Conservation (phyloP, 2,329 filamentous ascomycete species). For the Ophiosphaerella narmari region DNA sequence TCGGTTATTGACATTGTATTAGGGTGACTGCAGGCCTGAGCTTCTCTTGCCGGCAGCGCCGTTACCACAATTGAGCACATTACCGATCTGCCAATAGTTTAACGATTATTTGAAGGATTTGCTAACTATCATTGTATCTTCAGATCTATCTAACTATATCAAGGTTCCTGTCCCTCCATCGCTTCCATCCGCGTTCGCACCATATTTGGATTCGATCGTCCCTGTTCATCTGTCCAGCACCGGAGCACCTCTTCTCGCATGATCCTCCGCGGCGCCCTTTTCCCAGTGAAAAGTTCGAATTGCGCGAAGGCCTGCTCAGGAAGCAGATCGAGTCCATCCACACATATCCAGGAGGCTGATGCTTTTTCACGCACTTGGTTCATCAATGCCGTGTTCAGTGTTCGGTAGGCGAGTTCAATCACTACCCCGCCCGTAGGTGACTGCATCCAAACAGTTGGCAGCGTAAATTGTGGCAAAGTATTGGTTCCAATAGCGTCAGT, state of each 20-base stretch:
- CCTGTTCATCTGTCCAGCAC: conserved; percentile 36
- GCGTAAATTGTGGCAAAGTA: conserved; percentile 69
- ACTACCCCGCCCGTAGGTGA: conserved; percentile 78
- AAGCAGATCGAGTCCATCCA: conserved; percentile 75
- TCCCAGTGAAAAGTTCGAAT: conserved; percentile 78
- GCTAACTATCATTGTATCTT: too few species aligned
- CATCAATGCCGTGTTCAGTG: conserved; percentile 71
- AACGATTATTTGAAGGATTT: too few species aligned
- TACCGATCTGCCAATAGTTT: too few species aligned
- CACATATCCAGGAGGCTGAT: conserved; percentile 71
- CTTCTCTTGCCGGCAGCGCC: background rate
- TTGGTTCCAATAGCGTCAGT: conserved; percentile 66
- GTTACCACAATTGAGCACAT: background rate
- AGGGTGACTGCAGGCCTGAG: too few species aligned
- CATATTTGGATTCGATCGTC: conserved; percentile 29
- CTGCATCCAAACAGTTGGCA: conserved; percentile 70
- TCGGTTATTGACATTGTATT: too few species aligned
- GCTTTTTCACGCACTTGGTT: conserved; percentile 66
- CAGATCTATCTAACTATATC: conserved; percentile 9
- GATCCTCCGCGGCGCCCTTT: conserved; percentile 68
- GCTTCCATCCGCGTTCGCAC: conserved; percentile 34
- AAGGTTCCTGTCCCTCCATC: conserved; percentile 37
- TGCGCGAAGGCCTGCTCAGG: conserved; percentile 80
- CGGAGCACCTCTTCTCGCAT: conserved; percentile 69
- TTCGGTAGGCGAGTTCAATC: conserved; percentile 73